phyloP scores from a whole-genome alignment of 345 rosid genomes.

The Schrenkiella parvula region DNA sequence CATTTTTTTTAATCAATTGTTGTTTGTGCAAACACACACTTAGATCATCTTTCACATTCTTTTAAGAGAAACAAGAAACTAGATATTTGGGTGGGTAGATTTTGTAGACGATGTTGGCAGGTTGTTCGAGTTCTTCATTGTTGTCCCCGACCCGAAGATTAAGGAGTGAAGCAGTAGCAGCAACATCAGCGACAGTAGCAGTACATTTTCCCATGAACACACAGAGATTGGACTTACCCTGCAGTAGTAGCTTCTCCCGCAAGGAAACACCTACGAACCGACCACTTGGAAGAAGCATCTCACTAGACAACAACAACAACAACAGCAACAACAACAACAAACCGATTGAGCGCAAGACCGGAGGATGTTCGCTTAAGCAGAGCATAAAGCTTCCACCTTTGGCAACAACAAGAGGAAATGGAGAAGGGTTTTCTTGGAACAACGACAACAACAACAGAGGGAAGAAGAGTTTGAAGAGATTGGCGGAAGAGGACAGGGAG shows the following conservation, averaged over 20 bases:
- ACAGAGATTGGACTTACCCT: constrained; percentile 92
- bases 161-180: constrained; percentile 88
- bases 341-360: constrained; percentile 55
- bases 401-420: constrained; percentile 50
- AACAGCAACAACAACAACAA: constrained; percentile 40
- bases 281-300: constrained; percentile 72
- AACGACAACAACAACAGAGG: constrained; percentile 63
- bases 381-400: constrained; percentile 84
- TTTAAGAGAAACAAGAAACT: background rate
- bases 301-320: constrained; percentile 39
- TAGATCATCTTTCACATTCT: constrained; percentile 25
- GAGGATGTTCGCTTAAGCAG: constrained; percentile 72
- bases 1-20: constrained; percentile 29
- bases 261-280: constrained; percentile 52
- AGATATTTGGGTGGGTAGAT: constrained; percentile 51
- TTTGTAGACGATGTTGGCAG: constrained; percentile 94
- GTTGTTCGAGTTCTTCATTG: constrained; percentile 94
- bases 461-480: constrained; percentile 70
- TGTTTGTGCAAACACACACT: constrained; percentile 15
- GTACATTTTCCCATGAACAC: constrained; percentile 87
- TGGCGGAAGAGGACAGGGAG: constrained; percentile 63
- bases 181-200: constrained; percentile 30
- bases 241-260: constrained; percentile 59
- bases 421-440: constrained; percentile 47
- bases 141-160: constrained; percentile 97